A percentile compares a stretch with the other conserved stretches of the same genome.
Conservation (phyloP, 192 early-diverging fungal species). For the Gigaspora rosea region DNA sequence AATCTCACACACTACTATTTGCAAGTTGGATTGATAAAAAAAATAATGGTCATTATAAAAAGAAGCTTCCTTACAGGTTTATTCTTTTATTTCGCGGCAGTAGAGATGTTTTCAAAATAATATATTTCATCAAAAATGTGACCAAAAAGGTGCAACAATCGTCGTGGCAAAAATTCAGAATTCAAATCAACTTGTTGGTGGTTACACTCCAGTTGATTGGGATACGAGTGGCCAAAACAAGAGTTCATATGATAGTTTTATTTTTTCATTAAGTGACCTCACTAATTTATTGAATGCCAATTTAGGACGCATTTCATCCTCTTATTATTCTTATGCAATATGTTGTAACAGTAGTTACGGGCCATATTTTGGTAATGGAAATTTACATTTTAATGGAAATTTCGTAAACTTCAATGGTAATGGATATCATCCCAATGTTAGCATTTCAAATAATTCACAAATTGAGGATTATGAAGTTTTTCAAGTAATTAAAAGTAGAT, state of each 20-base stretch:
- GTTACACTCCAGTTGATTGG: neutral
- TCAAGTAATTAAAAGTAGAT: no score
- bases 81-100: neutral
- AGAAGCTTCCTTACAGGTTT: neutral
- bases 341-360: neutral
- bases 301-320: neutral
- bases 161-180: constrained; percentile 10
- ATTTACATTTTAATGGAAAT: no score
- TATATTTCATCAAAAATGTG: no score
- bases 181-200: neutral
- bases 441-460: no score
- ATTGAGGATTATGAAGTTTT: no score
- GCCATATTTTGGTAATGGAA: neutral
- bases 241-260: neutral
- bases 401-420: no score
- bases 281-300: neutral
- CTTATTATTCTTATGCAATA: neutral
- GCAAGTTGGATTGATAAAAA: neutral
- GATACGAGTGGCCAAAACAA: neutral
- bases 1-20: no score
- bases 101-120: neutral
- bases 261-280: neutral
- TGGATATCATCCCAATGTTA: no score
- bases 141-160: neutral
- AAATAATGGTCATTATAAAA: neutral